Conservation (phyloP, 768 basidiomycete species). For the Lactifluus piperatus region DNA sequence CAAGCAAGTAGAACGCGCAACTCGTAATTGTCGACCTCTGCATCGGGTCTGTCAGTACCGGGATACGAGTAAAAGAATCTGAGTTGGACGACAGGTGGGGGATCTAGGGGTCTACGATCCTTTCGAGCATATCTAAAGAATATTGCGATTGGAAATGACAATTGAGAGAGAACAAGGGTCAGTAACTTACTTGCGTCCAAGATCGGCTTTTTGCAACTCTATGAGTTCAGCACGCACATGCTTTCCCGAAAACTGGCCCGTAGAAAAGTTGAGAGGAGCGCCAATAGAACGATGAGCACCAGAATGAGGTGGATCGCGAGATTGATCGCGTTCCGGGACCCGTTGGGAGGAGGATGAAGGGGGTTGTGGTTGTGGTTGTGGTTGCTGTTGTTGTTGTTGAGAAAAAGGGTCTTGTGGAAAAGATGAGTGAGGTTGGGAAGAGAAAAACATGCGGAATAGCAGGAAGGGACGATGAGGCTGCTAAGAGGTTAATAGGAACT, state of each 20-base stretch:
- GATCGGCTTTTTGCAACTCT: slow-evolving; percentile 28
- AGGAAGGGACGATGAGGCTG: slow-evolving; percentile 3
- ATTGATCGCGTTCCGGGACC: slow-evolving; percentile 6
- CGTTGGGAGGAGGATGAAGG: background rate
- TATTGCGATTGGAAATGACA: background rate
- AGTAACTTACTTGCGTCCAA: slow-evolving; percentile 26
- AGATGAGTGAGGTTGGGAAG: background rate
- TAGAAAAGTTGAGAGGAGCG: slow-evolving; percentile 22
- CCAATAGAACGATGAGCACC: slow-evolving; percentile 20
- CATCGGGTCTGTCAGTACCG: slow-evolving; percentile 6
- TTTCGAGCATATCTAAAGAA: slow-evolving; percentile 21
- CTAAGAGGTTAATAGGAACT: background rate
- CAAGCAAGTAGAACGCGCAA: background rate
- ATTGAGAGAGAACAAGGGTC: background rate
- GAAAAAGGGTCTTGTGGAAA: slow-evolving; percentile 2
- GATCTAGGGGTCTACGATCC: slow-evolving; percentile 24
- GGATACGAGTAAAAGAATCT: slow-evolving; percentile 20
- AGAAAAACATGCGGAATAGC: slow-evolving; percentile 6
- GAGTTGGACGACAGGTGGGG: slow-evolving; percentile 24
- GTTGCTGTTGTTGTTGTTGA: background rate
- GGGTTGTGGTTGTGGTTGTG: background rate
- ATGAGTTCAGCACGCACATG: slow-evolving; percentile 23
- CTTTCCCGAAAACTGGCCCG: slow-evolving; percentile 27
- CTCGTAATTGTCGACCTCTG: slow-evolving; percentile 19
- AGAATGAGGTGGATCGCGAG: slow-evolving; percentile 4